Conservation (phyloP, 306 rosid species). For the Sphenostylis stenocarpa region DNA sequence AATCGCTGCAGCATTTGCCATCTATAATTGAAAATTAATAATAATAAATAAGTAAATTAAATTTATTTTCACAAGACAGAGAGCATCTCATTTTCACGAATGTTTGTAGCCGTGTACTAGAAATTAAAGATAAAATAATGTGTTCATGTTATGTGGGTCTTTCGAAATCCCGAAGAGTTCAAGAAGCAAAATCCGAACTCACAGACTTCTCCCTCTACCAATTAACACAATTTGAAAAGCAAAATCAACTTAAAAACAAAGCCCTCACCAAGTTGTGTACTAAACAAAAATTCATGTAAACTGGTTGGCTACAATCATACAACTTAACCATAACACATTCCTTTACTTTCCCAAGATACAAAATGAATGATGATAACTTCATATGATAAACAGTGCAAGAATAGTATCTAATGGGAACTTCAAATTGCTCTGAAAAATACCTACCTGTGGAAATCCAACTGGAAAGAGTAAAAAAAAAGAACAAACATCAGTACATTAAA, state of each 20-base stretch:
- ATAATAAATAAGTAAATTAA: not conserved
- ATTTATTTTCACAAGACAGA: not conserved
- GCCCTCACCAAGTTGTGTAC: not conserved
- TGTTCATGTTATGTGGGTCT: too few relatives aligned
- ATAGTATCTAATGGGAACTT: conserved; percentile 35
- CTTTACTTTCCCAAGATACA: conserved; percentile 6
- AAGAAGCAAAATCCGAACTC: conserved; percentile 3
- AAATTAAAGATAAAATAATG: not conserved
- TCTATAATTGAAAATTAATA: conserved; percentile 52
- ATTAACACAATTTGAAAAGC: not conserved
- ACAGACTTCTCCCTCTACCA: not conserved
- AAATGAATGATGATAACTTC: conserved; percentile 21
- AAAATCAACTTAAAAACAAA: not conserved
- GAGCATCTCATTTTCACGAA: not conserved
- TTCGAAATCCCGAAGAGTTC: conserved; percentile 11
- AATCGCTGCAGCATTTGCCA: conserved; percentile 88
- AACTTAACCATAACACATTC: conserved; percentile 12
- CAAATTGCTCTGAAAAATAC: conserved; percentile 43
- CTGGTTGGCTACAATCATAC: not conserved
- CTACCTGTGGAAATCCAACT: conserved; percentile 83
- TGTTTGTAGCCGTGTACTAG: not conserved
- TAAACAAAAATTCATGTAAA: not conserved
- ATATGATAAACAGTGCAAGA: conserved; percentile 21
- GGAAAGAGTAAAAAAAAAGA: conserved; percentile 18
- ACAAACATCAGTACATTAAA: conserved; percentile 36